Percentiles rank a stretch among this genome's conserved stretches.
These are phyloP conservation scores for Claviceps pazoutovae DNA, from an alignment of 2,329 filamentous ascomycete genomes.

Conservation along the genomic window DNA sequence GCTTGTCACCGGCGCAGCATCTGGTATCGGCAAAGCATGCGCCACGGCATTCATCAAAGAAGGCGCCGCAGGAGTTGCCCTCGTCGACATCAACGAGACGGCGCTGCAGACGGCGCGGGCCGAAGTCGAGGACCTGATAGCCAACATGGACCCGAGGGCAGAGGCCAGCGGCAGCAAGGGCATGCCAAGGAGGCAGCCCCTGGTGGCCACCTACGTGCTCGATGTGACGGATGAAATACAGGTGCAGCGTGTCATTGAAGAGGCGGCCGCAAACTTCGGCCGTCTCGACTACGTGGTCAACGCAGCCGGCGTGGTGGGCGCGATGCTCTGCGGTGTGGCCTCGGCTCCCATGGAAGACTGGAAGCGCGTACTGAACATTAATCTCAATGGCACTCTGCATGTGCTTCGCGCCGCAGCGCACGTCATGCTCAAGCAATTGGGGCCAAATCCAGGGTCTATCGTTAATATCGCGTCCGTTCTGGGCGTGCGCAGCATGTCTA, in stretches of 20 bases:
- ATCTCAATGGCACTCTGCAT: conserved; percentile 28
- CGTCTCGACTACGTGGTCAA: conserved; percentile 28
- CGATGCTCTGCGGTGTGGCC: conserved; percentile 22
- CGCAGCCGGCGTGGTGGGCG: conserved; percentile 24
- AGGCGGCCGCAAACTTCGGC: conserved; percentile 17
- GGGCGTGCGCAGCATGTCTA: conserved; percentile 28
- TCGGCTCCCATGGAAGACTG: conserved; percentile 21
- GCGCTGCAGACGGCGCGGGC: conserved; percentile 8
- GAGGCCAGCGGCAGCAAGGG: too few relatives aligned
- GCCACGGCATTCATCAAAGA: conserved; percentile 15
- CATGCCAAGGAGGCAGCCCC: not conserved
- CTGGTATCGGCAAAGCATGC: conserved; percentile 18
- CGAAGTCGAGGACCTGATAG: conserved; percentile 10
- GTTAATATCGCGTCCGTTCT: conserved; percentile 21
- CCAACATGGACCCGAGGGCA: not conserved
- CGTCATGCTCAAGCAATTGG: too few relatives aligned
- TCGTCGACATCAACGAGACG: conserved; percentile 14
- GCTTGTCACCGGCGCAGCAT: conserved; percentile 17
- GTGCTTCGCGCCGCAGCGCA: conserved; percentile 20
- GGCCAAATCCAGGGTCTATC: not conserved
- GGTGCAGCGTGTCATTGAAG: conserved; percentile 10
- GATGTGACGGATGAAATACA: conserved; percentile 18
- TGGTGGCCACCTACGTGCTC: conserved; percentile 4
- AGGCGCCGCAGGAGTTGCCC: conserved; percentile 15
- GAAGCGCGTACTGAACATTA: conserved; percentile 26